Conservation (phyloP, 1,284 basidiomycete species). For the Papiliotrema laurentii region DNA sequence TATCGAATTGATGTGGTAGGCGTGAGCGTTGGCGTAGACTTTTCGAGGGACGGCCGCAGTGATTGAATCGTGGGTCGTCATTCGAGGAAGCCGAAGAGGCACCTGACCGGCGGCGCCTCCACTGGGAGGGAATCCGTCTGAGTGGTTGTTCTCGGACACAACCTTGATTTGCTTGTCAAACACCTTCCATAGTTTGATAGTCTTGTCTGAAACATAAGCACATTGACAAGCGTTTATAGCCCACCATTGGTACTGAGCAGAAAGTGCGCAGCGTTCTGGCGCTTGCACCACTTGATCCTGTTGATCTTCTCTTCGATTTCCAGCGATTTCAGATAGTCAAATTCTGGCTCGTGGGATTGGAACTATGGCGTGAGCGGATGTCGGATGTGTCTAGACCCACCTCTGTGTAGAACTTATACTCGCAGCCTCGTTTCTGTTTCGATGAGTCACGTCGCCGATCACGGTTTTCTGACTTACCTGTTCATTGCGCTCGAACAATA, state of each 20-base stretch:
- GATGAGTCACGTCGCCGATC: background rate
- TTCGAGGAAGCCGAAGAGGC: constrained; percentile 75
- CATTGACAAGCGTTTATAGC: constrained; percentile 19
- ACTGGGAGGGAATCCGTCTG: constrained; percentile 59
- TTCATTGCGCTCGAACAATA: constrained; percentile 98
- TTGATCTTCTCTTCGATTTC: constrained; percentile 99
- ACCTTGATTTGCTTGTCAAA: constrained; percentile 97
- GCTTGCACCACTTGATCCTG: constrained; percentile 99
- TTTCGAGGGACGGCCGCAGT: constrained; percentile 98
- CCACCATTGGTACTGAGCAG: constrained; percentile 92
- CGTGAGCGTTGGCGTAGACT: constrained; percentile 98
- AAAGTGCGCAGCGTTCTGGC: constrained; percentile 97
- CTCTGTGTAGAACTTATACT: constrained; percentile 99
- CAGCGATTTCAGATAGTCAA: constrained; percentile 98
- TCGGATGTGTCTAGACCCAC: constrained; percentile 19
- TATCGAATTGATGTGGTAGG: constrained; percentile 99
- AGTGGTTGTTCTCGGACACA: constrained; percentile 94
- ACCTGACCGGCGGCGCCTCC: constrained; percentile 52
- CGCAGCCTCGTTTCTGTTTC: constrained; percentile 93
- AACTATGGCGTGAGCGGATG: too few species aligned
- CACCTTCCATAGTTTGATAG: constrained; percentile 99
- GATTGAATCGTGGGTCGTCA: constrained; percentile 93
- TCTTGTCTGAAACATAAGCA: constrained; percentile 70
- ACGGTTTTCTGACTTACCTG: constrained; percentile 59
- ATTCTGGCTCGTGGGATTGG: constrained; percentile 99